Evolutionary conservation across 2,329 filamentous ascomycete species (phyloP).

Genomic region (Pseudogymnoascus sp.): DNA sequence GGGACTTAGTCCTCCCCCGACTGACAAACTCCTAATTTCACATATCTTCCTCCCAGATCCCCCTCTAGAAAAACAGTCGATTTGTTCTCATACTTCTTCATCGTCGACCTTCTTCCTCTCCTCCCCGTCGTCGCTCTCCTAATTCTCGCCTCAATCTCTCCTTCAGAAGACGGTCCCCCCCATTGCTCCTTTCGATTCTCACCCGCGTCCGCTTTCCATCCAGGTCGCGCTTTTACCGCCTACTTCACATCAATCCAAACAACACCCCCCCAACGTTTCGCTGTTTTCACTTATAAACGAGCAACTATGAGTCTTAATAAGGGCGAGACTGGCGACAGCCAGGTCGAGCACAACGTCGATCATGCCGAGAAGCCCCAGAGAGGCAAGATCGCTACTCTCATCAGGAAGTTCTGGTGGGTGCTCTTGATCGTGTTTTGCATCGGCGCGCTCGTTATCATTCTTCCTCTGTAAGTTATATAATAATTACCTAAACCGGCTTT

Average conservation of each 20-base stretch:
- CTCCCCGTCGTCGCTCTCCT: not conserved
- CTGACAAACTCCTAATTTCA: not conserved
- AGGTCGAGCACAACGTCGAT: not conserved
- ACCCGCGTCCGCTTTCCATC: not conserved
- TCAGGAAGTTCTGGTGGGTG: not conserved
- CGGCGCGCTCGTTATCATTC: not conserved
- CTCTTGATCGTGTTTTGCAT: not conserved
- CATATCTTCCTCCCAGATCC: not conserved
- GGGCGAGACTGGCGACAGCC: not conserved
- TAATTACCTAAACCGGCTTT: not conserved
- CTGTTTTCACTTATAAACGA: not conserved
- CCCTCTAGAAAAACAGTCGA: not conserved
- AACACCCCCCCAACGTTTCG: not conserved
- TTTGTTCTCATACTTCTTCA: not conserved
- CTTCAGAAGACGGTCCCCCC: not conserved
- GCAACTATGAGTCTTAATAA: not conserved
- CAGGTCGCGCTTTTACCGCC: not conserved
- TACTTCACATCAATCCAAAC: not conserved
- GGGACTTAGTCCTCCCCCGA: not conserved
- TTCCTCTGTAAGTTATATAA: not conserved
- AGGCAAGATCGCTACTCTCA: not conserved
- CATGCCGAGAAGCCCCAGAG: not conserved
- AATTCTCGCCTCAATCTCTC: not conserved
- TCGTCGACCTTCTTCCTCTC: not conserved
- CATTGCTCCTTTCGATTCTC: not conserved